Base-by-base conservation (phyloP, 768 basidiomycete species). In the Tylopilus felleus region DNA sequence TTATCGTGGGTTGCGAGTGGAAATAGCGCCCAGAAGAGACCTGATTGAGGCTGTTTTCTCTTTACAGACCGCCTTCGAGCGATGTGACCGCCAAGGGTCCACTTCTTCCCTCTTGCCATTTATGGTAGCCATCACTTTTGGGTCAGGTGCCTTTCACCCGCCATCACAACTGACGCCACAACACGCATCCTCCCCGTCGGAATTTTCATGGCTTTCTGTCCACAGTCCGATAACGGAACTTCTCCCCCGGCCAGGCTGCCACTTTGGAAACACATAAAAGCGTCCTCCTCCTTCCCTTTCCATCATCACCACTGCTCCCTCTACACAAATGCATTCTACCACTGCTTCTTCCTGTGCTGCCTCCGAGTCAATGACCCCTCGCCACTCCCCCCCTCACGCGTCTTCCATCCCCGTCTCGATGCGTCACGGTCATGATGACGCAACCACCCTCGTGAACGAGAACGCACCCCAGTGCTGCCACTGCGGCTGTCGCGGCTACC, bases 391-490 rank as follows among this genome's bases (percentile, higher is more conserved):
- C n/a, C 36, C 36, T 38, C 38, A 7, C 45, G 31, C 59, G 39
- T 47, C 62, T 35, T 16, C 69, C 21, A 57, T 63, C 28, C 65
- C 66, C 57, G 63, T 66, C 47, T 60, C 63, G 29, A 52, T 39
- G 54, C 61, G 62, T 46, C 58, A 57, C 50, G 58, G 63, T 13
- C 54, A 55, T 48, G 62, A 64, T 36, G 68, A 67, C 58, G 57
- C 70, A 55, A 50, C 59, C 56, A 57, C 71, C 46, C 65, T 72
- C 33, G 66, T 75, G 49, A 73, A 81, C 73, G 74, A 77, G 62
- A 82, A 78, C 74, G 75, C 81, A n/a, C 85, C 87, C 55, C 85
- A 87, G 68, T 89, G 87, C 73, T 87, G 85, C 76, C 85, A 87
- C 67, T 89, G 87, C 58, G 85, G 85, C 60, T 85, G 77, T 76